Evolutionary conservation across 148 eudicot species (phyloP).

Genomic region (Rhododendron griersonianum): DNA sequence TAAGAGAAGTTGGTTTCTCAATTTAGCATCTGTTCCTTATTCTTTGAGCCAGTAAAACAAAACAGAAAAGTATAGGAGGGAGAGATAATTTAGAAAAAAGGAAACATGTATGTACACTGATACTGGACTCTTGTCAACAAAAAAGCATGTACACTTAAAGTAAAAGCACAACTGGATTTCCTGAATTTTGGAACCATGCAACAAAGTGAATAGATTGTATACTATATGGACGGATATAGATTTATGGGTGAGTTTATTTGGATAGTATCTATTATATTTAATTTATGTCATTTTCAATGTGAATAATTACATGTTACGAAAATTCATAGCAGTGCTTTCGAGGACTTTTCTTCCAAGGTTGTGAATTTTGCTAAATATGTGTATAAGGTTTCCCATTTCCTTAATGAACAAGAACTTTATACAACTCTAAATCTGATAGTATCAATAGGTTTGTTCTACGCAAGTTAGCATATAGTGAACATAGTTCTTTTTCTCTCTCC

Average conservation of each 20-base stretch:
- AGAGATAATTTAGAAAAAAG: background rate
- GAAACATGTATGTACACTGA: background rate
- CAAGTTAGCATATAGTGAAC: background rate
- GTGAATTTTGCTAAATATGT: background rate
- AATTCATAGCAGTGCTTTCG: background rate
- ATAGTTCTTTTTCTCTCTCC: conserved; percentile 1
- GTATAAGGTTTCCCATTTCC: background rate
- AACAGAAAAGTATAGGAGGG: background rate
- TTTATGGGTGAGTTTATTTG: background rate
- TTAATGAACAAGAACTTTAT: background rate
- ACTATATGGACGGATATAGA: background rate
- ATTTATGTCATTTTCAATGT: background rate
- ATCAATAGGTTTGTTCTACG: background rate
- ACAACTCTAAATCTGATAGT: background rate
- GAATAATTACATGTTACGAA: background rate
- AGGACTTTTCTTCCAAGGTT: background rate
- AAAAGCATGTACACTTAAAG: background rate
- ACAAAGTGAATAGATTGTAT: background rate
- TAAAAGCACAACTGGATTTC: background rate
- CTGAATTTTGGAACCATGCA: background rate
- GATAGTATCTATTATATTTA: background rate
- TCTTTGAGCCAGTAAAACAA: background rate
- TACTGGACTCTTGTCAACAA: background rate
- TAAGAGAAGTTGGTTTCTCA: background rate
- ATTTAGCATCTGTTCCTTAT: background rate